Base-by-base conservation (phyloP, 306 rosid species). In the Psophocarpus tetragonolobus region DNA sequence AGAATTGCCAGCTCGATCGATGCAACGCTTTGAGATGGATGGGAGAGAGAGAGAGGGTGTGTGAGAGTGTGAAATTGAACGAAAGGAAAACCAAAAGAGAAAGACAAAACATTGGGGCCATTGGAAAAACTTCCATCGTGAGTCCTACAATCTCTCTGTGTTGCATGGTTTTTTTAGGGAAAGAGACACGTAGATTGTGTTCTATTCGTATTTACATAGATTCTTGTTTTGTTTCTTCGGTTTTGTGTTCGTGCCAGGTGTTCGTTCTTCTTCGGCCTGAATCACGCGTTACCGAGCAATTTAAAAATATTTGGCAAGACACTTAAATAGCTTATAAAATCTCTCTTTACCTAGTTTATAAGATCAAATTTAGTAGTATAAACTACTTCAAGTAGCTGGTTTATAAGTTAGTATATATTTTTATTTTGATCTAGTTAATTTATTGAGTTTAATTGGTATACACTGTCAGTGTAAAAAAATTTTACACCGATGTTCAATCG, bases 231-330 rank as follows among this genome's bases (percentile, higher is more conserved):
- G n/a, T 71, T 48, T 56, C 13, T 65, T 74, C 35, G 67, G 64
- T 56, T 81, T 67, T n/a, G 79, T 80, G 60, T 70, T 23, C 36
- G 26, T 41, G 70, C 77, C 84, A 80, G 71, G 70, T 81, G 84
- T 78, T 72, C n/a, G 32, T 1, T 35, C 2, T 27, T 70, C 15
- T 60, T 54, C 65, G 71, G 91, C 91, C 80, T 75, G 5, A 63
- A 74, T 83, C 56, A 65, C 74, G 93, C 88, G 53, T 89, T 91
- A 75, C 92, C 93, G 86, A 82, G 83, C 83, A 85, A 47, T 61
- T 35, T 32, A 12, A 30, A 56, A n/a, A n/a, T n/a, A n/a, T n/a
- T n/a, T n/a, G n/a, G n/a, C n/a, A n/a, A n/a, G n/a, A n/a, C n/a
- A n/a, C n/a, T n/a, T n/a, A n/a, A n/a, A n/a, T n/a, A n/a, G n/a